Evolutionary conservation across 202 grass and related monocot genomes (phyloP), one percentile per base, ranked within the genome.

Genomic region (Eragrostis tef): DNA sequence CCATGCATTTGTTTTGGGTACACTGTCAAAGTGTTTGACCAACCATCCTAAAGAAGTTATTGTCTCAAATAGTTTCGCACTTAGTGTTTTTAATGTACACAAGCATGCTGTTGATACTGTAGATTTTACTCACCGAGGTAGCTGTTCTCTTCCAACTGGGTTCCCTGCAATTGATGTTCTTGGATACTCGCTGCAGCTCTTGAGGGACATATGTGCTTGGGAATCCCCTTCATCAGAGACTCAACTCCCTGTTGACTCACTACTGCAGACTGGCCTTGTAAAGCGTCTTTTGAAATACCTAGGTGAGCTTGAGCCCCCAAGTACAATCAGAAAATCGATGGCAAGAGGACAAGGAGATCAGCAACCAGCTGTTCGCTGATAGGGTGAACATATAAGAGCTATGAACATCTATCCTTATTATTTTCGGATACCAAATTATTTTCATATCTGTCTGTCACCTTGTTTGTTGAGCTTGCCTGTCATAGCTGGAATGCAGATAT

Each of bases 151-250:
- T 81, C 92, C 95, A 54, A 94, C 90, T 52, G 88, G 85, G 67
- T 58, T 8, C 64, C 81, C 87, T 74, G 85, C 25, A 83, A 73
- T 88, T 19, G 88, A 98, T 89, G 66, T 90, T 19, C 77, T 98
- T 76, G 95, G 95, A 70, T 98, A 91, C 66, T 91, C 92, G 0
- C 83, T 98, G 48, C 58, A 82, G 61, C 89, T 98, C 56, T 79
- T 95, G 77, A 98, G 87, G 73, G 92, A 98, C 84, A 90, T 93
- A 56, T 93, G 86, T 90, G 92, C 85, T 67, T 95, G 95, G 95
- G 92, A 90, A 62, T 70, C 81, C 71, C 6, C 86, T 47, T 84
- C 84, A 14, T 79, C 75, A 34, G 73, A 74, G 29, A 69, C 36
- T 64, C 82, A 87, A 41, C 3, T 51, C 48, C 87, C 84, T 47